A percentile compares a stretch with the other conserved stretches of the same genome.
Evolutionary conservation across 2,329 filamentous ascomycete genomes (phyloP).

Genomic region (Pezizomycotina sp.): DNA sequence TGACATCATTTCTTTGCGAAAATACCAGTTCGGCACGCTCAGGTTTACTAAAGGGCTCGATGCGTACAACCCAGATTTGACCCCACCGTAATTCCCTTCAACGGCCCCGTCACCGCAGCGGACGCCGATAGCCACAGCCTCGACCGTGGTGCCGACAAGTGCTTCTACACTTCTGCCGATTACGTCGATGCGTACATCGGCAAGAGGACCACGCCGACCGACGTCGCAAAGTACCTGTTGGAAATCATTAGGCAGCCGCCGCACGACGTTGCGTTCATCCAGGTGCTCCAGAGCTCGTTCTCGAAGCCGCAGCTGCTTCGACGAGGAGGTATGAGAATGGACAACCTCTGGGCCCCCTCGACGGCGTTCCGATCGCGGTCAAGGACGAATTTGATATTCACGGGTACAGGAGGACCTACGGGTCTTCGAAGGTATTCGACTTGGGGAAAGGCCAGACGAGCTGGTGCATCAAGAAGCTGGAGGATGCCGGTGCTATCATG

Average conservation of each 20-base stretch:
- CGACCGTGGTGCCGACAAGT: constrained; percentile 31
- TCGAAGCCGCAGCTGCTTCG: constrained; percentile 40
- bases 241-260: constrained; percentile 33
- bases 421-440: constrained; percentile 34
- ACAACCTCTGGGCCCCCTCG: constrained; percentile 42
- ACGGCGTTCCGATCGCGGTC: constrained; percentile 56
- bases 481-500: constrained; percentile 53
- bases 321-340: constrained; percentile 34
- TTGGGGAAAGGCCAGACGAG: constrained; percentile 37
- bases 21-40: constrained; percentile 41
- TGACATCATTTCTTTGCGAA: constrained; percentile 33
- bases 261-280: constrained; percentile 14
- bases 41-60: constrained; percentile 40
- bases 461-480: constrained; percentile 54
- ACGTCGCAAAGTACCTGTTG: constrained; percentile 38
- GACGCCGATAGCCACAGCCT: constrained; percentile 30
- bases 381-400: constrained; percentile 63
- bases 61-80: constrained; percentile 35
- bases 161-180: constrained; percentile 54
- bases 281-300: constrained; percentile 33
- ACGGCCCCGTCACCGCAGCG: constrained; percentile 25
- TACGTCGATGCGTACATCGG: constrained; percentile 48
- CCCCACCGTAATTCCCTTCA: constrained; percentile 33
- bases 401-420: constrained; percentile 53
- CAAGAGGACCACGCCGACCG: constrained; percentile 37